Evolutionary conservation across 2,329 filamentous ascomycete genomes (phyloP), one percentile per base, ranked within the genome.

Genomic region (Trichoderma sp.): DNA sequence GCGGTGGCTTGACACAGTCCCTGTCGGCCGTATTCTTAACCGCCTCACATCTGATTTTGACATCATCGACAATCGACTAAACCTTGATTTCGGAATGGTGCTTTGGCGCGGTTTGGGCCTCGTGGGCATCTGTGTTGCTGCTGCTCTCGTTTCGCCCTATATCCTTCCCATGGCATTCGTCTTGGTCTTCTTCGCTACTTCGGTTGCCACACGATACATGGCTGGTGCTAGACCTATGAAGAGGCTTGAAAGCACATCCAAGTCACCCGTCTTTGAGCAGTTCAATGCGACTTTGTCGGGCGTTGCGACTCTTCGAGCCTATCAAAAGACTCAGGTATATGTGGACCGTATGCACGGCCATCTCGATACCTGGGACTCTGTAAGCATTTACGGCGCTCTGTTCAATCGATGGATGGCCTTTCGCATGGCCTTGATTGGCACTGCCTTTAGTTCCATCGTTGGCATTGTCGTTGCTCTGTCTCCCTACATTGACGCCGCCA

Each of bases 1-100:
- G n/a, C 87, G 93, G 76, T 95, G 93, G 93, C 87, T 96, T 50
- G 94, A 96, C 80, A 95, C 93, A 0, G 92, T 95, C 0, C 94
- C 94, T 0, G 86, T 95, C 1, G 94, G 94, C 2, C 90, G 94
- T 63, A 90, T 95, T 50, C 86, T 95, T 24, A 96, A 96, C 83
- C 89, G 94, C 2, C 94, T 95, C 82, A 94, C 93, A 0, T 87
- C 92, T 3, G 94, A 96, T 83, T 95, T 96, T 82, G 91, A 92
- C 78, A 88, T 91, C 56, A 89, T 95, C 66, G 94, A 96, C 83
- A 91, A 89, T 7, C 87, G 90, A 45, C 85, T 95, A 67, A 89
- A 91, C 7, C 89, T 89, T 78, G 90, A 93, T 68, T 82, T 94
- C 77, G 88, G 87, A 6, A 91, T 91, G 78, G 88, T 91, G 38